A percentile compares a stretch with the other conserved stretches of the same genome.
These are phyloP conservation scores for Parafenestella ontariensis DNA, from an alignment of 2,329 filamentous ascomycete species.

Conservation along the genomic window DNA sequence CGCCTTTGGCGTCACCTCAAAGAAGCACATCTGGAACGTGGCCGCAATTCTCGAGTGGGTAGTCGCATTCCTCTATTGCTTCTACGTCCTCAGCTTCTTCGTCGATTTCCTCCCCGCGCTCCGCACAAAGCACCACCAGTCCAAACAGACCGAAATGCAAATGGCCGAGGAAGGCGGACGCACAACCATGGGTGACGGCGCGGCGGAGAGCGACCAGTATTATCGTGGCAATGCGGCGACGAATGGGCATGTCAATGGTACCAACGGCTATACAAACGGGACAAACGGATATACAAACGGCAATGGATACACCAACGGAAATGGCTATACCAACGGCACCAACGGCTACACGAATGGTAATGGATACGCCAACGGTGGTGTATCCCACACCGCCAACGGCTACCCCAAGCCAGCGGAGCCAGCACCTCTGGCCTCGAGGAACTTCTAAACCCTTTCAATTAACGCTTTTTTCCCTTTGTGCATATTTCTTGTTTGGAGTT, in stretches of 20 bases:
- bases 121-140: slow-evolving; percentile 61
- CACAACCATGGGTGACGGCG: slow-evolving; percentile 28
- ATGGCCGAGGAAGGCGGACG: slow-evolving; percentile 30
- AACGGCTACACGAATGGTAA: too few species aligned
- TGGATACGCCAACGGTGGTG: too few species aligned
- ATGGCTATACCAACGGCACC: slow-evolving; percentile 20
- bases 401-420: slow-evolving; percentile 27
- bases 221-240: slow-evolving; percentile 31
- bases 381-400: slow-evolving; percentile 13
- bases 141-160: slow-evolving; percentile 46
- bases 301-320: slow-evolving; percentile 21
- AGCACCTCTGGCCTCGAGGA: slow-evolving; percentile 32
- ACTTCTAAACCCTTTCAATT: slow-evolving; percentile 31
- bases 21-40: slow-evolving; percentile 61
- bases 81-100: slow-evolving; percentile 86
- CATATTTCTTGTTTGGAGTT: slow-evolving; percentile 3
- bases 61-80: slow-evolving; percentile 83
- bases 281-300: slow-evolving; percentile 15
- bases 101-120: slow-evolving; percentile 86
- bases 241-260: slow-evolving; percentile 7
- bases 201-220: slow-evolving; percentile 34
- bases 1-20: slow-evolving; percentile 70
- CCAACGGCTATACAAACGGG: slow-evolving; percentile 24
- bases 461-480: slow-evolving; percentile 8
- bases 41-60: slow-evolving; percentile 82